Evolutionary conservation across 805 yeast genomes (phyloP), one percentile per base, ranked within the genome.

Genomic region (Zygotorulaspora florentina): DNA sequence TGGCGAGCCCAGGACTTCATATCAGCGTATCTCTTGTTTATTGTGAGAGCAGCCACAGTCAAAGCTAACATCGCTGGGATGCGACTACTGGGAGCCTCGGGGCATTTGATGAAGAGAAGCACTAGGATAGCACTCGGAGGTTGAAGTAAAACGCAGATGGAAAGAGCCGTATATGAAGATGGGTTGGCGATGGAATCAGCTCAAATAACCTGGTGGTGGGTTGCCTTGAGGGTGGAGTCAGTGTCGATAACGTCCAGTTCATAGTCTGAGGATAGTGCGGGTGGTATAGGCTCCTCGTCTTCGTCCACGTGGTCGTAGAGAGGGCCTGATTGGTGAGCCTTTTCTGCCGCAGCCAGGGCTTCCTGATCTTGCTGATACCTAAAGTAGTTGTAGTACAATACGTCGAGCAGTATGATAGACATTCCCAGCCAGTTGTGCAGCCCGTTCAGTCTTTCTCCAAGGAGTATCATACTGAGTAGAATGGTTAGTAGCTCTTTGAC

Each of bases 401-500:
- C 90, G 57, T 93, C 96, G 2, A 74, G 59, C 42, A 93, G 69
- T 0, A 97, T 88, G 7, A 91, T 67, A 0, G 75, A 52, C 58
- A 93, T 74, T 0, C 99, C 99, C 8, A 84, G 43, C 40, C 79
- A 67, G 66, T 93, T 93, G 44, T 86, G 64, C 15, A 74, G 59
- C 7, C 85, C 79, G 20, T 53, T 59, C 41, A 93, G 71, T 31
- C 66, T 64, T 64, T 93, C 99, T 34, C 84, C 83, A 64, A 88
- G 87, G 1, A 90, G 72, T 4, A 87, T 51, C 27, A 76, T 67
- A 46, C 91, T 80, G 1, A 83, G 74, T 27, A 77, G 56, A 31
- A 93, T 88, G 0, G 99, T 93, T 39, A 90, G 70, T 12, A 93
- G 72, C 64, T 93, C 99, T 62, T 93, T 93, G 63, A 91, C 86